Evolutionary conservation across 2,329 filamentous ascomycete genomes (phyloP), one percentile per base, ranked within the genome.

Genomic region (Colletotrichum nymphaeae): DNA sequence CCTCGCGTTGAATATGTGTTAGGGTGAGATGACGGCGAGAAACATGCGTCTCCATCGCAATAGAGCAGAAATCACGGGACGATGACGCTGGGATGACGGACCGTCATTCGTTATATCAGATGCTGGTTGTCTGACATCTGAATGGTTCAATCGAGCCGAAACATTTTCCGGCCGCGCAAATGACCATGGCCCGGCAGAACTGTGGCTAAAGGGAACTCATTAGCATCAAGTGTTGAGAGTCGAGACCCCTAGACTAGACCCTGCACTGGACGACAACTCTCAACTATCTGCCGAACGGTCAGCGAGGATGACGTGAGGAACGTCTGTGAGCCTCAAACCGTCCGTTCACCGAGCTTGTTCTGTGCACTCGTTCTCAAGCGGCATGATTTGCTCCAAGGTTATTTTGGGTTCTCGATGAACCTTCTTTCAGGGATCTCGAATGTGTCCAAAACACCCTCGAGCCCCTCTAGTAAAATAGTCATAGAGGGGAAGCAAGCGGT

Each of bases 301-400:
- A 24, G 24, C 26, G 52, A 22, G 42, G 58, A 46, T 28, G 30
- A 35, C 49, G 8, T 26, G 42, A 67, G 37, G 26, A 49, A 49
- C 19, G 65, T 63, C 58, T 14, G 67, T 65, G 65, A 58, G 65
- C 62, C 22, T 46, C 64, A 68, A n/a, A 52, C 64, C 65, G 69
- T 42, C 59, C 24, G 64, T 63, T 63, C 52, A 57, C 19, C 9
- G 14, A 52, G 14, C 57, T 22, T 28, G 14, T 19, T 37, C 26
- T 57, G 56, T 42, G 37, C 37, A 63, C 24, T 67, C 22, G 28
- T 37, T 30, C 32, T 35, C 5, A 65, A 22, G 11, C 24, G 32
- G 16, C 35, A 26, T 64, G 16, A 37, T 4, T 57, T 72, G 53
- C 65, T 42, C 52, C 26, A 32, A 46, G 58, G 59, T 28, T 63